Percentiles rank a stretch among this genome's conserved stretches.
These are phyloP conservation scores for Heterobasidion parviporum DNA, from an alignment of 1,284 basidiomycete species.

Conservation along the genomic window DNA sequence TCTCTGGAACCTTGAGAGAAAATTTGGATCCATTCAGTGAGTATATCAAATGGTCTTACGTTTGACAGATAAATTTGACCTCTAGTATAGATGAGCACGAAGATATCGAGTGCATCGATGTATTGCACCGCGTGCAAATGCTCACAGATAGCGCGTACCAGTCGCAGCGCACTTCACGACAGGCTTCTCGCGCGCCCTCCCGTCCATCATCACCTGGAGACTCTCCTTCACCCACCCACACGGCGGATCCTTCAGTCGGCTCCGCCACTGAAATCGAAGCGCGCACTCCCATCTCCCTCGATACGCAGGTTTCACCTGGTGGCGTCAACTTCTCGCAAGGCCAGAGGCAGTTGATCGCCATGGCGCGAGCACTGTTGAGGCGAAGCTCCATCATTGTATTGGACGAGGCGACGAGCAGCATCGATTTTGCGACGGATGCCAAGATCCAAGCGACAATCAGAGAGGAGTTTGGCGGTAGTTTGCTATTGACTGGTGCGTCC, in stretches of 20 bases:
- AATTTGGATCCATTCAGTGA: constrained; percentile 81
- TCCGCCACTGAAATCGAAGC: constrained; percentile 18
- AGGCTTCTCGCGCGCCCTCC: constrained; percentile 37
- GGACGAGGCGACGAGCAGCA: constrained; percentile 78
- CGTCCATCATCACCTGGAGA: constrained; percentile 13
- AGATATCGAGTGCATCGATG: constrained; percentile 71
- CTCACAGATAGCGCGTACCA: constrained; percentile 36
- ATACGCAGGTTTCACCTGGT: constrained; percentile 70
- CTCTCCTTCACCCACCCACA: background rate
- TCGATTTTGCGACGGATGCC: constrained; percentile 68
- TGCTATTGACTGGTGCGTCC: constrained; percentile 47
- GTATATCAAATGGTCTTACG: constrained; percentile 8
- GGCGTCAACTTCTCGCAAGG: constrained; percentile 83
- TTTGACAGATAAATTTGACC: constrained; percentile 5
- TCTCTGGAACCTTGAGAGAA: constrained; percentile 80
- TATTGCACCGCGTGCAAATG: constrained; percentile 58
- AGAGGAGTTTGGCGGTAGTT: constrained; percentile 62
- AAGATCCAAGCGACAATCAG: constrained; percentile 79
- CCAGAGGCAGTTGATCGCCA: constrained; percentile 76
- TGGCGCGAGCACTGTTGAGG: constrained; percentile 72
- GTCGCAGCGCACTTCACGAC: constrained; percentile 39
- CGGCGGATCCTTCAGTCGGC: background rate
- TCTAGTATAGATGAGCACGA: constrained; percentile 58
- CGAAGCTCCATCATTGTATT: constrained; percentile 73
- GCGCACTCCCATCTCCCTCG: constrained; percentile 31